Evolutionary conservation across 305 asterid species (phyloP).

Genomic region (Fraxinus xanthoxyloides): DNA sequence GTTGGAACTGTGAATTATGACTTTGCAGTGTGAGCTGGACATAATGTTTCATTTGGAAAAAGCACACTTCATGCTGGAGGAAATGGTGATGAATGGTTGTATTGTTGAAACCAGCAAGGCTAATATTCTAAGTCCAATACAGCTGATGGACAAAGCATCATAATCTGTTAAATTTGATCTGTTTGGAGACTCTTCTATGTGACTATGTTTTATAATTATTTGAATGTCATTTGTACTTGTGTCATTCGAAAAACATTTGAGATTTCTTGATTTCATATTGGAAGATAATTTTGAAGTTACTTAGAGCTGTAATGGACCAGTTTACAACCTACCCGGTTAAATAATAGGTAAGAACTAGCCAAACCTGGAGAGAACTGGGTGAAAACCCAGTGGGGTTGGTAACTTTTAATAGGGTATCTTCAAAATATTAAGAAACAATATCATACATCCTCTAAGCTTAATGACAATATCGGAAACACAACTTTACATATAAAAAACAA

Average conservation of each 20-base stretch:
- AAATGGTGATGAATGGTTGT: conserved; percentile 99
- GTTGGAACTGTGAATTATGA: background rate
- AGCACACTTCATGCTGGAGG: conserved; percentile 99
- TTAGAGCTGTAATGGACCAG: no score
- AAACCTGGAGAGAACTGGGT: no score
- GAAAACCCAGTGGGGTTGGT: no score
- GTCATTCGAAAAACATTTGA: background rate
- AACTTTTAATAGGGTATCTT: no score
- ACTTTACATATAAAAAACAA: no score
- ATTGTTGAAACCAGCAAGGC: conserved; percentile 92
- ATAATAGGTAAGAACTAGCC: no score
- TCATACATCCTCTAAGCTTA: no score
- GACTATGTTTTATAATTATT: background rate
- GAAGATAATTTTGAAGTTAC: background rate
- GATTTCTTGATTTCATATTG: background rate
- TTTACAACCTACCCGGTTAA: no score
- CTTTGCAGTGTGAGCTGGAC: conserved; percentile 87
- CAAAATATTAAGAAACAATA: no score
- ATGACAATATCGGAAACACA: no score
- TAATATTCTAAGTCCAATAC: conserved; percentile 80
- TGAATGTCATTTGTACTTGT: background rate
- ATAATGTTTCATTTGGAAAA: conserved; percentile 97
- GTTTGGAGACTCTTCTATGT: background rate
- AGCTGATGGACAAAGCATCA: conserved; percentile 87
- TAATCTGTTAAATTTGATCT: conserved; percentile 23